Evolutionary conservation across 352 stramenopile species (phyloP).

Genomic region (Pelagophyceae sp.): DNA sequence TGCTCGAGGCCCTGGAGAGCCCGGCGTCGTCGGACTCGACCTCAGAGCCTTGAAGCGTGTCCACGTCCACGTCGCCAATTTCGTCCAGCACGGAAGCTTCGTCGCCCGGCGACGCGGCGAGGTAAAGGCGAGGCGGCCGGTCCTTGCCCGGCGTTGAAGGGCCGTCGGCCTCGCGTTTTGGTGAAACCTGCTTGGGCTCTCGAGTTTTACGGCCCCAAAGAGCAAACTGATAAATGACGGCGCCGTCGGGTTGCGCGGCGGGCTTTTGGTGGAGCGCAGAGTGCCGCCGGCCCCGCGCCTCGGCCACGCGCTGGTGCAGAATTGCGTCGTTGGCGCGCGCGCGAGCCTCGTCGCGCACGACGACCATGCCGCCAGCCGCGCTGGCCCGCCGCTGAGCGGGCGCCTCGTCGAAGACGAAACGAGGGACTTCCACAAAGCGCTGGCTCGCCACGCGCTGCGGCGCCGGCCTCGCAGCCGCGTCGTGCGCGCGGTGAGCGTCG

Average conservation of each 20-base stretch:
- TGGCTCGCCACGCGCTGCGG: no score
- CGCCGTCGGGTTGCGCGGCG: conserved; percentile 15
- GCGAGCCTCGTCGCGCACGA: background rate
- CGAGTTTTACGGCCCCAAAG: conserved; percentile 4
- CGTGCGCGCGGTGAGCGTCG: no score
- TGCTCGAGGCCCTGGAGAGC: no score
- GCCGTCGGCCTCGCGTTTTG: no score
- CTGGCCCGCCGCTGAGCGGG: no score
- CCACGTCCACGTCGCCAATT: background rate
- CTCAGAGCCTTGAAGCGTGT: background rate
- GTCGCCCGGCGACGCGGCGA: background rate
- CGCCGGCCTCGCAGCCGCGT: no score
- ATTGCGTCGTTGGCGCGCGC: background rate
- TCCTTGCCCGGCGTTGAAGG: no score
- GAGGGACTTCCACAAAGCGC: no score
- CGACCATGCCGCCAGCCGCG: background rate
- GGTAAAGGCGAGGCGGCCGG: no score
- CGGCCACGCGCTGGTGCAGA: background rate
- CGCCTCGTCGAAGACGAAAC: no score
- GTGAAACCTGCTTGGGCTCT: no score
- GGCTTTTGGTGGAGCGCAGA: background rate
- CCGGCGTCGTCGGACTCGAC: no score
- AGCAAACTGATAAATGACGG: conserved; percentile 17
- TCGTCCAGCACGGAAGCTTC: background rate
- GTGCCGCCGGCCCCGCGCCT: conserved; percentile 10